Conservation (phyloP, 768 basidiomycete genomes). For the Boletus reticuloceps region DNA sequence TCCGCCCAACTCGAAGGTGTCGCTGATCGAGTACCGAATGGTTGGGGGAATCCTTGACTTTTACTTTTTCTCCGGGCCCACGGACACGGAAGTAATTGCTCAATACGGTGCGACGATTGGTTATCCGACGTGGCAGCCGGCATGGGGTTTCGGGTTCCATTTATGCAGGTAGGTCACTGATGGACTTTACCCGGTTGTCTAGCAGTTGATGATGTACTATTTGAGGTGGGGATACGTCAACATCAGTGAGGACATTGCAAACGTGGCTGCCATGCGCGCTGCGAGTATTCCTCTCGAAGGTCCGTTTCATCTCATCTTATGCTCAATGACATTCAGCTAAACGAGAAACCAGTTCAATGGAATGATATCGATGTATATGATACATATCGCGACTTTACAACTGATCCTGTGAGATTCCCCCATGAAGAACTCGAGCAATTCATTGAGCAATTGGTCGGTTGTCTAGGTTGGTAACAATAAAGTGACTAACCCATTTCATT, state of each 20-base stretch:
- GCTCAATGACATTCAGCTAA: neutral
- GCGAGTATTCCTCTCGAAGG: conserved; percentile 79
- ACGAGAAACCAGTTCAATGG: conserved; percentile 56
- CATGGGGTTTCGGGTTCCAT: conserved; percentile 80
- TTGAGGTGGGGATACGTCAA: conserved; percentile 47
- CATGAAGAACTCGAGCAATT: conserved; percentile 50
- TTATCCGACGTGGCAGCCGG: conserved; percentile 66
- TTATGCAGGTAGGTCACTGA: conserved; percentile 49
- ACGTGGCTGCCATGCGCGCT: conserved; percentile 58
- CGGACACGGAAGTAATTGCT: conserved; percentile 54
- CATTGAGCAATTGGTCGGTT: conserved; percentile 54
- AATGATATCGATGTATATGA: conserved; percentile 77
- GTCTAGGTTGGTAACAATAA: neutral
- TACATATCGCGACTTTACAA: conserved; percentile 65
- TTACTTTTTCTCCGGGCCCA: conserved; percentile 67
- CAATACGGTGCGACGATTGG: conserved; percentile 72
- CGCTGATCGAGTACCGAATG: conserved; percentile 68
- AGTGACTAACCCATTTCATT: conserved; percentile 3
- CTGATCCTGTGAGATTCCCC: conserved; percentile 64
- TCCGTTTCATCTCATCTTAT: conserved; percentile 18
- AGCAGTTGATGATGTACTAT: neutral
- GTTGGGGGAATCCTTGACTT: conserved; percentile 77
- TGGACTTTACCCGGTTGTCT: neutral
- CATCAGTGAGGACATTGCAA: conserved; percentile 54
- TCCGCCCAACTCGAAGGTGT: conserved; percentile 51